Percentiles rank a stretch among this genome's conserved stretches.
phyloP scores from a whole-genome alignment of 2,329 filamentous ascomycete species.

The Colletotrichum orbiculare region DNA sequence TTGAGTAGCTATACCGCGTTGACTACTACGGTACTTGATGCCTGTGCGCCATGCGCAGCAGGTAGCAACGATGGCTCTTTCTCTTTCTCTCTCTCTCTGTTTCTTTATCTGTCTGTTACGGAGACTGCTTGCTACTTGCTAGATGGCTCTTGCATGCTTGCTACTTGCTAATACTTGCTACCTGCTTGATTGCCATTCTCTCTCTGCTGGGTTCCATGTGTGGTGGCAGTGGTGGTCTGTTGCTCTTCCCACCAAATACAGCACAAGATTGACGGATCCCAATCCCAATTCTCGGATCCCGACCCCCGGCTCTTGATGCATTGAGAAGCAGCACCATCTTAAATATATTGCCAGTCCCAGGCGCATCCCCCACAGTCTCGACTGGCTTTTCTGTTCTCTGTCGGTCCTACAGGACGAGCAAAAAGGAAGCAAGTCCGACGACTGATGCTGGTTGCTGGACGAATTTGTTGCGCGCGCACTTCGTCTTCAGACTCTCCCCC shows the following conservation, averaged over 20 bases:
- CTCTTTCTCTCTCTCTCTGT: constrained; percentile 5
- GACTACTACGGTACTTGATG: too few species aligned
- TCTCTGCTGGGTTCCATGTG: neutral
- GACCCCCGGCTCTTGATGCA: constrained; percentile 27
- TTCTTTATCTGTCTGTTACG: too few species aligned
- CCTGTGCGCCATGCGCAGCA: too few species aligned
- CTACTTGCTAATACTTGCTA: neutral
- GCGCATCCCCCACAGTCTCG: constrained; percentile 20
- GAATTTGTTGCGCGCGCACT: constrained; percentile 8
- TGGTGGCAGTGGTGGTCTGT: constrained; percentile 6
- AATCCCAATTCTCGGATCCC: constrained; percentile 34
- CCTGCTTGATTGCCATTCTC: neutral
- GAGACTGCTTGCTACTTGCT: constrained; percentile 3
- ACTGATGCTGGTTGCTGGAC: constrained; percentile 25
- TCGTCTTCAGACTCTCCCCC: constrained; percentile 9
- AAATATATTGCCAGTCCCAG: constrained; percentile 35
- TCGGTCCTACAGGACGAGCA: constrained; percentile 27
- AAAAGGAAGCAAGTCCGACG: constrained; percentile 21
- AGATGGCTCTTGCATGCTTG: neutral
- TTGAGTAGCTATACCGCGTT: too few species aligned
- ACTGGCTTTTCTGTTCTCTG: constrained; percentile 18
- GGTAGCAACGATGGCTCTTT: too few species aligned
- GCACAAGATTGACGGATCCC: constrained; percentile 29
- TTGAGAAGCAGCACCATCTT: constrained; percentile 33
- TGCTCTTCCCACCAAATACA: constrained; percentile 13